A percentile compares a stretch with the other conserved stretches of the same genome.
phyloP scores from a whole-genome alignment of 148 eudicot species.

The Vaccinium corymbosum region DNA sequence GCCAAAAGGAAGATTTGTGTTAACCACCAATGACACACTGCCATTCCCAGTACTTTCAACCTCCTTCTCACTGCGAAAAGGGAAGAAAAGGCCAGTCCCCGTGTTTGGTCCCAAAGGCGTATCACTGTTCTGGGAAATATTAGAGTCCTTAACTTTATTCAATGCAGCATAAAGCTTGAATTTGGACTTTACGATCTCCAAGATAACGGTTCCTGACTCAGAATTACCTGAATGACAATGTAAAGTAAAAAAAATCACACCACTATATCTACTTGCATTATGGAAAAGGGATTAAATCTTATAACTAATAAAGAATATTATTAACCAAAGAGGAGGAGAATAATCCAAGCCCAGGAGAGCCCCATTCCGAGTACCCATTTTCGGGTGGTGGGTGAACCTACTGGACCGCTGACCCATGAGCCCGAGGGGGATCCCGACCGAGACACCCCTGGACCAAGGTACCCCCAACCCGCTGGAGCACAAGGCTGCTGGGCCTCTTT shows the following conservation, averaged over 20 bases:
- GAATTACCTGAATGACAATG: constrained; percentile 36
- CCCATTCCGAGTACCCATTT: too few species aligned
- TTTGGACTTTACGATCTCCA: constrained; percentile 54
- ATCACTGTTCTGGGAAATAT: background rate
- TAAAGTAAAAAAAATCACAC: background rate
- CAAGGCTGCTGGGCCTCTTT: too few species aligned
- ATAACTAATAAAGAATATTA: too few species aligned
- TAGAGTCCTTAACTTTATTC: constrained; percentile 22
- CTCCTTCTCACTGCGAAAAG: constrained; percentile 16
- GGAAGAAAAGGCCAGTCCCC: constrained; percentile 7
- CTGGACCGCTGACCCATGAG: too few species aligned
- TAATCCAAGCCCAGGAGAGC: too few species aligned
- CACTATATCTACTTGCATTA: background rate
- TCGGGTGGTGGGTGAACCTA: too few species aligned
- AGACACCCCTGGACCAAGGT: too few species aligned
- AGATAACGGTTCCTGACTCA: constrained; percentile 30
- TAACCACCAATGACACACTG: background rate
- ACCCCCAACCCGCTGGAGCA: too few species aligned
- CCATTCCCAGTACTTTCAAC: background rate
- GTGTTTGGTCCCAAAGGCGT: constrained; percentile 16
- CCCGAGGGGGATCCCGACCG: too few species aligned
- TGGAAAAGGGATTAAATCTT: too few species aligned
- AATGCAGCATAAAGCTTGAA: constrained; percentile 28
- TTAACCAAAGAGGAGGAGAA: too few species aligned
- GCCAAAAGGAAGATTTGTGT: background rate